Percentiles rank a stretch among this genome's conserved stretches.
phyloP scores from a whole-genome alignment of 208 protist species.

The Wallacemonas sp. region DNA sequence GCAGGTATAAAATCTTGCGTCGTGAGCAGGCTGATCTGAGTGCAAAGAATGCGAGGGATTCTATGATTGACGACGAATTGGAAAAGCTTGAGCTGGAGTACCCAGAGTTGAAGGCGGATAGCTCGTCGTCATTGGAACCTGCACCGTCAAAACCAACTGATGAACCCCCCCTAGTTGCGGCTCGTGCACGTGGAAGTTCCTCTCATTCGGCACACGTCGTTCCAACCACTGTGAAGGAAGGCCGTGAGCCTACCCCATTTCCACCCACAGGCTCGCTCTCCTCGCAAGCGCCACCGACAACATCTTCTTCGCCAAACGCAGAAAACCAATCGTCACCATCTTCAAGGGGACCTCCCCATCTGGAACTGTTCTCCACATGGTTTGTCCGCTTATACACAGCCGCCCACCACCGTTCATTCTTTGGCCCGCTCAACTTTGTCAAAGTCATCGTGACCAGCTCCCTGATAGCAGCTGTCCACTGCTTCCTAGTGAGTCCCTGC shows the following conservation, averaged over 20 bases:
- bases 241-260: too few species aligned
- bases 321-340: neutral
- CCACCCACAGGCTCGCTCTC: too few species aligned
- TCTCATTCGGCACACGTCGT: neutral
- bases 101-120: constrained; percentile 17
- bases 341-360: neutral
- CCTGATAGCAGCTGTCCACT: constrained; percentile 39
- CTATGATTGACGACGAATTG: constrained; percentile 30
- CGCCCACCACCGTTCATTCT: constrained; percentile 36
- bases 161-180: neutral
- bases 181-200: neutral
- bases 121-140: neutral
- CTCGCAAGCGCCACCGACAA: neutral
- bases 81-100: constrained; percentile 44
- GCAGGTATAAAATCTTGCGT: constrained; percentile 60
- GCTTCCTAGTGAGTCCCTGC: constrained; percentile 35
- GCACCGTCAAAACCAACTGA: neutral
- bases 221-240: too few species aligned
- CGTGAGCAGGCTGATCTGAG: constrained; percentile 36
- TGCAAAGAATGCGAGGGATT: constrained; percentile 26
- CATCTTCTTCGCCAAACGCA: neutral
- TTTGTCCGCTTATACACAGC: constrained; percentile 43
- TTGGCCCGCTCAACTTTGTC: constrained; percentile 34
- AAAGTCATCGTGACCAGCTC: constrained; percentile 29
- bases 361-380: constrained; percentile 21